phyloP scores from a whole-genome alignment of 2,329 filamentous ascomycete genomes.

The Didymella arachidicola region DNA sequence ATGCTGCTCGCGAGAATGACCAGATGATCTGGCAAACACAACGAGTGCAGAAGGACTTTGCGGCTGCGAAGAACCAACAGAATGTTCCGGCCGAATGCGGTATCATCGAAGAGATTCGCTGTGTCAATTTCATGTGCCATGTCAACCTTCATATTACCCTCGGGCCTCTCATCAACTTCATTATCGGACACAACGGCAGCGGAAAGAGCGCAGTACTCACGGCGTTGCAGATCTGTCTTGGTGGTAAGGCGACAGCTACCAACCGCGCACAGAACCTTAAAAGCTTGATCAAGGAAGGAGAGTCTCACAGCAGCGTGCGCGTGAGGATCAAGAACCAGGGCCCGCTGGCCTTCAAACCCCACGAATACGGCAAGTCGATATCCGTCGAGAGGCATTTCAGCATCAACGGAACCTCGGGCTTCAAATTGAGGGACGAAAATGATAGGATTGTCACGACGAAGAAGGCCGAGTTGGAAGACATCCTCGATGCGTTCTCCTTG shows the following conservation, averaged over 20 bases:
- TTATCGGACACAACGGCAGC: slow-evolving; percentile 96
- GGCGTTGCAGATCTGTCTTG: slow-evolving; percentile 91
- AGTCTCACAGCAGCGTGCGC: slow-evolving; percentile 72
- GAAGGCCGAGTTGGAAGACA: slow-evolving; percentile 87
- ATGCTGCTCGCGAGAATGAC: slow-evolving; percentile 29
- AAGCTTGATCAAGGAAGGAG: slow-evolving; percentile 87
- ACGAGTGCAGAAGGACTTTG: slow-evolving; percentile 38
- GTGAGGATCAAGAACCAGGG: slow-evolving; percentile 94
- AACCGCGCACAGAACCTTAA: slow-evolving; percentile 92
- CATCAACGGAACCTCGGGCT: slow-evolving; percentile 75
- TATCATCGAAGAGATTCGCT: slow-evolving; percentile 86
- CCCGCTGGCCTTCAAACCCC: slow-evolving; percentile 80
- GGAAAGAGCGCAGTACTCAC: slow-evolving; percentile 97
- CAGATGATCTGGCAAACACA: slow-evolving; percentile 42
- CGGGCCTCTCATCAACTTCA: slow-evolving; percentile 97
- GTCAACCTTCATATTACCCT: slow-evolving; percentile 79
- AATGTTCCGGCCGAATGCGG: slow-evolving; percentile 83
- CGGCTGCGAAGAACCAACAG: slow-evolving; percentile 29
- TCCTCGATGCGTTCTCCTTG: slow-evolving; percentile 89
- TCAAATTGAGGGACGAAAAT: slow-evolving; percentile 81
- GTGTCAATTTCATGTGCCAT: slow-evolving; percentile 97
- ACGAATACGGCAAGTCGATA: slow-evolving; percentile 84
- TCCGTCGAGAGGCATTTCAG: slow-evolving; percentile 91
- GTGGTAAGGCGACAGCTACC: slow-evolving; percentile 89
- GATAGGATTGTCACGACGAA: slow-evolving; percentile 80